phyloP scores from a whole-genome alignment of 345 rosid species.

The Eucalyptus leucophloia region DNA sequence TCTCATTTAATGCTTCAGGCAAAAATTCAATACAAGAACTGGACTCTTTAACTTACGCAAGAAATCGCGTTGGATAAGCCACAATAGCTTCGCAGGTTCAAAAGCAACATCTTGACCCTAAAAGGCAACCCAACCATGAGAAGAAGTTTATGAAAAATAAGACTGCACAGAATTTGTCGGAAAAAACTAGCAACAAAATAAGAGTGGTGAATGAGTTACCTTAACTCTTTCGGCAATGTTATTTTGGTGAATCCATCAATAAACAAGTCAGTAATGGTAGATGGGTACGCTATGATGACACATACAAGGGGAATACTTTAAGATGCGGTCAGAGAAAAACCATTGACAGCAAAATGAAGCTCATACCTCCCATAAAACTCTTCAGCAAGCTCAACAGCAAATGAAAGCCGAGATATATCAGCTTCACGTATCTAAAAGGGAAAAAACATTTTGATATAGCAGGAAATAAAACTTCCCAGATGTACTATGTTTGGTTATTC shows the following conservation, averaged over 20 bases:
- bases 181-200: background rate
- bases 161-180: background rate
- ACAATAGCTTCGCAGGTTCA: constrained; percentile 89
- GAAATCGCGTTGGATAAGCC: constrained; percentile 99
- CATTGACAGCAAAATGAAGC: background rate
- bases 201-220: constrained; percentile 40
- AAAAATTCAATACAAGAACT: background rate
- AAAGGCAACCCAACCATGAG: constrained; percentile 4
- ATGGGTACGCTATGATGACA: background rate
- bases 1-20: background rate
- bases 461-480: background rate
- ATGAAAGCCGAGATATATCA: constrained; percentile 94
- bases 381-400: constrained; percentile 99
- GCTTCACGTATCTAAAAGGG: constrained; percentile 85
- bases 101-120: constrained; percentile 98
- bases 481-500: background rate
- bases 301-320: background rate
- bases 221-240: constrained; percentile 60
- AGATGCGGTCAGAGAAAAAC: background rate
- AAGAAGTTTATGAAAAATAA: background rate
- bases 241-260: constrained; percentile 15
- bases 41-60: constrained; percentile 51
- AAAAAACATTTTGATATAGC: background rate
- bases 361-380: constrained; percentile 97
- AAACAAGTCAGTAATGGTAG: constrained; percentile 22